Base-by-base conservation (phyloP, 257 asterid genomes). In the Solanum habrochaites region DNA sequence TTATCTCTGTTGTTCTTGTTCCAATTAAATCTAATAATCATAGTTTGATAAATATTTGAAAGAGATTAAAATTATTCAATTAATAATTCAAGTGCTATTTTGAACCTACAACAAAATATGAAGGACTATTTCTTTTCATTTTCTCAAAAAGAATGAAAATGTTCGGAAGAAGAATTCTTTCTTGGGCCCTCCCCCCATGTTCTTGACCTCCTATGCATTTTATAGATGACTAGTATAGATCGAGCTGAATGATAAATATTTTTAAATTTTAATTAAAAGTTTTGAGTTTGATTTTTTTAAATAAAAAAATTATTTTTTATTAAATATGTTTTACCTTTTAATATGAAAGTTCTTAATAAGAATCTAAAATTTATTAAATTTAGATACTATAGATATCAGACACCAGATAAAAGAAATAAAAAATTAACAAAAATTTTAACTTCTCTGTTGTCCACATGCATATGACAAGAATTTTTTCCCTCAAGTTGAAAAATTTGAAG, bases 271-370 rank as follows among this genome's bases (percentile, higher is more conserved):
- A 52, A 0, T 52, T 1, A 16, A 52, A 52, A 0, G 3, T 52
- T 52, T 52, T 16, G 11, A 1, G 0, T 0, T 6, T 8, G 0
- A 52, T 2, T 2, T 56, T 18, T 18, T 20, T 56, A 56, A 2
- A 4, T 56, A 0, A 11, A 7, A 7, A 56, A 56, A 4, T 18
- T 0, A 2, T 0, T 56, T 56, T 56, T 56, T 7, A 0, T 20
- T 7, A 56, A 56, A 56, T 4, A 56, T 20, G 0, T 2, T 56
- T 56, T 56, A 56, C 0, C 4, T 0, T 1, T 56, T 0, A 20
- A 18, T 18, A 20, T 56, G 1, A 0, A 0, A 56, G 0, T 56
- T 18, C 18, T 0, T 0, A 2, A 0, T 56, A 56, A 2, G 0
- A 56, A 56, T 20, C 2, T 18, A 56, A 56, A 56, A 11, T 7